phyloP scores from a whole-genome alignment of 2,329 filamentous ascomycete genomes.

The Tolypocladium sp. region DNA sequence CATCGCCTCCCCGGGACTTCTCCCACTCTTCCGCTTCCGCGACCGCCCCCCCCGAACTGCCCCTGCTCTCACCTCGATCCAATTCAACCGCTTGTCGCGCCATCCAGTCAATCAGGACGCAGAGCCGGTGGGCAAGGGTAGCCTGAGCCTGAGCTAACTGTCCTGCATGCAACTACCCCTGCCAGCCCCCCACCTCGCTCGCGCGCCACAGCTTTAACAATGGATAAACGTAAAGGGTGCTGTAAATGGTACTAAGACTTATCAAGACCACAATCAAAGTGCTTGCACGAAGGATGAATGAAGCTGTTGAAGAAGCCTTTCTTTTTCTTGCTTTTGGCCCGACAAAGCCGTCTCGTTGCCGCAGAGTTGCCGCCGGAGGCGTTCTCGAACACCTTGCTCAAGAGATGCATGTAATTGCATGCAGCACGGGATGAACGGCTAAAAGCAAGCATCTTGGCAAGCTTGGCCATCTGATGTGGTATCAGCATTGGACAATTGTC shows the following conservation, averaged over 20 bases:
- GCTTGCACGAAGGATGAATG: background rate
- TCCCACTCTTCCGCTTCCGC: background rate
- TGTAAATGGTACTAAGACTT: background rate
- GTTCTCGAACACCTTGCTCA: background rate
- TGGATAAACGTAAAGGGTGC: background rate
- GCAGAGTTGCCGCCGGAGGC: background rate
- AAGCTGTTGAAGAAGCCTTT: background rate
- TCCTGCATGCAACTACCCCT: background rate
- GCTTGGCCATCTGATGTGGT: background rate
- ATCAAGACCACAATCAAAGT: background rate
- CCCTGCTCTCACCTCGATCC: no score
- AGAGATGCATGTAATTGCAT: background rate
- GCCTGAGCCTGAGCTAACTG: background rate
- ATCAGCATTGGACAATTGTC: background rate
- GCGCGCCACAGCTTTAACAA: background rate
- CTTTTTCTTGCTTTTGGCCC: background rate
- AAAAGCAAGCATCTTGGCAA: background rate
- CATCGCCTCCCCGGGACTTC: background rate
- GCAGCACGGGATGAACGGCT: background rate
- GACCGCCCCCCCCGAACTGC: background rate
- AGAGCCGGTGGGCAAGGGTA: background rate
- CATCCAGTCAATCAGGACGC: background rate
- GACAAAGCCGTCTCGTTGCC: background rate
- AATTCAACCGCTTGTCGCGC: no score
- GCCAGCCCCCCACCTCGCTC: background rate